Evolutionary conservation across 208 protist species (phyloP).

Genomic region (Acanthamoeba royreba): DNA sequence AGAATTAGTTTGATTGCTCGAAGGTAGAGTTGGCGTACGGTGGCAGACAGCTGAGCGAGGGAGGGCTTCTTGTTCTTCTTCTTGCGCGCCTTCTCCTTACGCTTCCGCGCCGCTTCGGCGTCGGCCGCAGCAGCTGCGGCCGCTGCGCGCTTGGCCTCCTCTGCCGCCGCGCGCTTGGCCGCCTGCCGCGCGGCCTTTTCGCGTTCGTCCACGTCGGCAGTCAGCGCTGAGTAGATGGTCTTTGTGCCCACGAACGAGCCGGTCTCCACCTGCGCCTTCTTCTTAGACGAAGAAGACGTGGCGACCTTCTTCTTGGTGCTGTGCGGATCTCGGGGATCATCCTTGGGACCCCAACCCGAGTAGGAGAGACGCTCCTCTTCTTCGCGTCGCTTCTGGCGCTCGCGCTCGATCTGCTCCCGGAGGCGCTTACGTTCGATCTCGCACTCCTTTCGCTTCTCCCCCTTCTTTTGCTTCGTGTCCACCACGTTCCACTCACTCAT

Average conservation of each 20-base stretch:
- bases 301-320: not conserved
- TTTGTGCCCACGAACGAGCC: too few relatives aligned
- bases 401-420: not conserved
- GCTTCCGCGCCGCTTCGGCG: not conserved
- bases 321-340: too few relatives aligned
- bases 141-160: not conserved
- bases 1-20: not conserved
- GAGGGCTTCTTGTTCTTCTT: slow-evolving; percentile 40
- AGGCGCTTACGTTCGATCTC: not conserved
- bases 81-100: not conserved
- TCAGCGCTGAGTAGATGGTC: too few relatives aligned
- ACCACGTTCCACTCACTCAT: not conserved
- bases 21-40: not conserved
- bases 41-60: not conserved
- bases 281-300: not conserved
- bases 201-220: too few relatives aligned
- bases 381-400: not conserved
- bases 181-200: not conserved
- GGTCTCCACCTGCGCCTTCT: not conserved
- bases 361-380: not conserved
- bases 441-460: not conserved
- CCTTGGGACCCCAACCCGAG: not conserved
- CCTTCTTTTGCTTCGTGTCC: not conserved
- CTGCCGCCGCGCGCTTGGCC: not conserved
- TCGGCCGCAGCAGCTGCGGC: not conserved